Conservation (phyloP, 2,329 filamentous ascomycete genomes). For the Claviceps capensis region DNA sequence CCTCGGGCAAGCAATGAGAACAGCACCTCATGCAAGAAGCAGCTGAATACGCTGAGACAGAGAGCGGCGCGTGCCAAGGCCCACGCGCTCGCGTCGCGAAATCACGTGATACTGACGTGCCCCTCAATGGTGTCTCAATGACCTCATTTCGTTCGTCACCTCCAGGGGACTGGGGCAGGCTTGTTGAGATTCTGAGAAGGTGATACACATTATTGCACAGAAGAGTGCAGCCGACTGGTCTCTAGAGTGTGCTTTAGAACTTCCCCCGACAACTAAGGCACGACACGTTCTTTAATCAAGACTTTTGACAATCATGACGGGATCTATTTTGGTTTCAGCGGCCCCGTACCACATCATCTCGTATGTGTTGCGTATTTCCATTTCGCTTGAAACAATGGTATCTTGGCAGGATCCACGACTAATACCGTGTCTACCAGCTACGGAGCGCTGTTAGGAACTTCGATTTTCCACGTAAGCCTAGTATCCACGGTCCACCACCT, state of each 20-base stretch:
- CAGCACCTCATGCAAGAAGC: neutral
- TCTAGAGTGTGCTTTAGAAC: neutral
- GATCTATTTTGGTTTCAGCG: constrained; percentile 43
- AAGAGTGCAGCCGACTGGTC: no score
- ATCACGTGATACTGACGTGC: constrained; percentile 15
- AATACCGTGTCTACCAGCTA: constrained; percentile 44
- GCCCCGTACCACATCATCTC: constrained; percentile 66
- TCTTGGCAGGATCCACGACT: constrained; percentile 10
- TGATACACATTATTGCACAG: neutral
- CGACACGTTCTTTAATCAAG: neutral
- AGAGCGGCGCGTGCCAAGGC: neutral
- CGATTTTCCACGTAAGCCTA: constrained; percentile 61
- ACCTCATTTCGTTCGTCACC: constrained; percentile 2
- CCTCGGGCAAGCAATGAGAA: neutral
- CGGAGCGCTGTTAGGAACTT: constrained; percentile 73
- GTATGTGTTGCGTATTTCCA: constrained; percentile 27
- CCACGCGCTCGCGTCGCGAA: constrained; percentile 16
- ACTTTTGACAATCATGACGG: constrained; percentile 23
- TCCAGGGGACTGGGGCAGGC: neutral
- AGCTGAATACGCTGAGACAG: neutral
- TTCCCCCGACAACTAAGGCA: neutral
- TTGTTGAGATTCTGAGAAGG: neutral
- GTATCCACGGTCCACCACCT: no score
- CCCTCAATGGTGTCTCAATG: neutral
- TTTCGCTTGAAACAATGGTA: neutral